A percentile compares a stretch with the other conserved stretches of the same genome.
Conservation (phyloP, 2,329 filamentous ascomycete genomes). For the Fusarium sp. region DNA sequence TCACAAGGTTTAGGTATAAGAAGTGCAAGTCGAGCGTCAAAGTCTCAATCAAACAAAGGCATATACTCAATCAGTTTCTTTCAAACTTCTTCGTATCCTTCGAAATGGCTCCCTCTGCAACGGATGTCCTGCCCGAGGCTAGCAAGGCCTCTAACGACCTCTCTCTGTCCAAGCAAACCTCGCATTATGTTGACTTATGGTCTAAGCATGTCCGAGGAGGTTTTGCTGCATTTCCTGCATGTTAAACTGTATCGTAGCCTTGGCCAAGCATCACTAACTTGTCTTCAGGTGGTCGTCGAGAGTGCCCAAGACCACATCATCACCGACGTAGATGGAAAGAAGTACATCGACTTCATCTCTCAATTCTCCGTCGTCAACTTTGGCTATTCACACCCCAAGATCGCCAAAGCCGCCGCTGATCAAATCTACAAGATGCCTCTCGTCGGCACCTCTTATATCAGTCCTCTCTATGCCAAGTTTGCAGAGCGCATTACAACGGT, state of each 20-base stretch:
- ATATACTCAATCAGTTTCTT: not conserved
- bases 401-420: slow-evolving; percentile 9
- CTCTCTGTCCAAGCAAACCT: not conserved
- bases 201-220: slow-evolving; percentile 8
- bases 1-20: not conserved
- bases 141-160: not conserved
- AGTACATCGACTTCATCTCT: slow-evolving; percentile 25
- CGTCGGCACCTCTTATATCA: slow-evolving; percentile 7
- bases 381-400: slow-evolving; percentile 16
- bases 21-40: not conserved
- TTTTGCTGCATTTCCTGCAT: slow-evolving; percentile 13
- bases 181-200: not conserved
- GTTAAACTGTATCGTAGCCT: not conserved
- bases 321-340: slow-evolving; percentile 16
- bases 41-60: not conserved
- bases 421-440: slow-evolving; percentile 16
- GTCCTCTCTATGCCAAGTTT: slow-evolving; percentile 18
- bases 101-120: slow-evolving; percentile 17
- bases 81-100: not conserved
- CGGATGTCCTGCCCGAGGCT: not conserved
- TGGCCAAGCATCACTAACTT: not conserved
- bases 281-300: slow-evolving; percentile 10
- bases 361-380: slow-evolving; percentile 18
- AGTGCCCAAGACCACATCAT: slow-evolving; percentile 12
- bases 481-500: slow-evolving; percentile 18